Base-by-base conservation (phyloP, 148 eudicot species). In the Diospyros kaki region DNA sequence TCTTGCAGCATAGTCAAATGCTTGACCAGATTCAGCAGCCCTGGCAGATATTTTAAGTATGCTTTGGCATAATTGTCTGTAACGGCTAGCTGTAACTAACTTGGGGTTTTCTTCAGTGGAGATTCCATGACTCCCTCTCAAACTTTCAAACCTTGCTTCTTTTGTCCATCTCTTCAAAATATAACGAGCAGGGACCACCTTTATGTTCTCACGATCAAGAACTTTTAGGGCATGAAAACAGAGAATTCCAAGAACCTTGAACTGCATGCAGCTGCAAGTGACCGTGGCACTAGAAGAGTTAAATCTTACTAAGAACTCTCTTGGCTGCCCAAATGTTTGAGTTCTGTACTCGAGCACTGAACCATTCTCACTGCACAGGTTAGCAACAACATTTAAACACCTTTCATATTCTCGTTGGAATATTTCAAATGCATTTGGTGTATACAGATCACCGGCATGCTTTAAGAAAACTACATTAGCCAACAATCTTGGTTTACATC, bases 221-320 rank as follows among this genome's bases (percentile, higher is more conserved):
- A 77, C 69, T 63, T 77, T 77, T 48, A 77, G 79, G 54, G 62
- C 69, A 77, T 77, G 79, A 45, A 62, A 77, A 53, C 79, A 77
- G 8, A 77, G 69, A 63, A 77, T 17, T 44, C 73, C 79, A 69
- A 70, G 74, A 41, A n/a, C 69, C 58, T 77, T 74, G 4, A 77
- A 77, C 75, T 69, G 62, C 74, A 68, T 69, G 51, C 79, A 76
- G 61, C 69, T 70, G 64, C 79, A 77, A 43, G 69, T 13, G 53
- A 77, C 43, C 11, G 64, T 54, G 63, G 4, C 46, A 14, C 63
- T 69, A 1, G n/a, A 59, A 38, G 79, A 51, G 54, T 77, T 71
- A 63, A 51, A 77, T 70, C 41, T 54, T 52, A 77, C 79, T 42
- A 28, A 17, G 54, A 62, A 70, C 52, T 70, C 74, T 46, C 64